Conservation (phyloP, 305 asterid species). For the Fraxinus dipetala region DNA sequence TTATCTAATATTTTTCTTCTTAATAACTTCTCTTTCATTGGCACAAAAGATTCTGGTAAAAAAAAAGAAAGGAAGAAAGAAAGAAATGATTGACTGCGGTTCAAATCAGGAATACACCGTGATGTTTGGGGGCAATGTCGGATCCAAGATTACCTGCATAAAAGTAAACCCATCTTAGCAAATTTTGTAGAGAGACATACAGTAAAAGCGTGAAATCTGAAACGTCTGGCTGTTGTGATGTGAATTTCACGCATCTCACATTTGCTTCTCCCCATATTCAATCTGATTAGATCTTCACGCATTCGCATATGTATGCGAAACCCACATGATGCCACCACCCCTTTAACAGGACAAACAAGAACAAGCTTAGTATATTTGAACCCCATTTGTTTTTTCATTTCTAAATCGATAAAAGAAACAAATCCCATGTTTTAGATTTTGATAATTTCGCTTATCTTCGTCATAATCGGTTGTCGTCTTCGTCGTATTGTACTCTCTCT, state of each 20-base stretch:
- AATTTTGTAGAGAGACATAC: background rate
- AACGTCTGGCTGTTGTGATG: background rate
- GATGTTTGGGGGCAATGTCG: background rate
- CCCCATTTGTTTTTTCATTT: background rate
- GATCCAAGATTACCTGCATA: background rate
- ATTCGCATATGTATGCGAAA: background rate
- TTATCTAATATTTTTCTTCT: too few species aligned
- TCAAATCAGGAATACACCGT: background rate
- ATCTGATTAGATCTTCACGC: background rate
- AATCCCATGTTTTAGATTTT: background rate
- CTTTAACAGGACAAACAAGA: background rate
- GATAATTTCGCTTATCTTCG: slow-evolving; percentile 9
- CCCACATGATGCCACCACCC: background rate
- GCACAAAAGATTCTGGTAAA: background rate
- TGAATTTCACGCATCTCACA: background rate
- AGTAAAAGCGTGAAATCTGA: background rate
- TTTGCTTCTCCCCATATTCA: background rate
- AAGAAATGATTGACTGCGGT: background rate
- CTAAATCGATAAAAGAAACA: background rate
- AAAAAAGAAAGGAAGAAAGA: background rate
- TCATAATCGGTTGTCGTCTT: slow-evolving; percentile 21
- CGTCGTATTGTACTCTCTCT: slow-evolving; percentile 14
- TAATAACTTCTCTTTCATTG: background rate
- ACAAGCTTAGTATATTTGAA: background rate
- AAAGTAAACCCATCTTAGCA: background rate